A percentile compares a stretch with the other conserved stretches of the same genome.
Conservation (phyloP, 2,329 filamentous ascomycete species). For the Sclerotinia borealis region DNA sequence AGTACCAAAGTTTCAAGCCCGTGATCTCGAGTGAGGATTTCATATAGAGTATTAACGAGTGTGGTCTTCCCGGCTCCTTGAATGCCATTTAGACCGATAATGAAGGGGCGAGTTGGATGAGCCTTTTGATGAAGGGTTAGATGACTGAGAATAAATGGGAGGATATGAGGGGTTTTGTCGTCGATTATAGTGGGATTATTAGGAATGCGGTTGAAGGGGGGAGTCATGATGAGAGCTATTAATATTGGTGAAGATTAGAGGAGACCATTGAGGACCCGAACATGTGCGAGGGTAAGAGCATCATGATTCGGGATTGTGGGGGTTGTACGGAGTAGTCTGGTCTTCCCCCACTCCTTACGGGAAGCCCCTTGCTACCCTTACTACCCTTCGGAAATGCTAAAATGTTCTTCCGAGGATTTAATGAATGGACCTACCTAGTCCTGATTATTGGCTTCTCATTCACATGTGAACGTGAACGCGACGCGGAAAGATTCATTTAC, state of each 20-base stretch:
- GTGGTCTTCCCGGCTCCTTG: conserved; percentile 93
- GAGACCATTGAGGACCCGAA: not conserved
- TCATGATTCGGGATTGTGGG: not conserved
- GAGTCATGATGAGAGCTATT: not conserved
- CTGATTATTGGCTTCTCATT: too few species aligned
- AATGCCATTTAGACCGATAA: conserved; percentile 84
- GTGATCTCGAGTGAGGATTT: conserved; percentile 46
- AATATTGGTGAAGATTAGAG: not conserved
- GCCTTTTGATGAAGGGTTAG: conserved; percentile 44
- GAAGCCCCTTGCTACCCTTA: too few species aligned
- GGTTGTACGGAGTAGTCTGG: too few species aligned
- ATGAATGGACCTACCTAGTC: too few species aligned
- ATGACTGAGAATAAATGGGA: conserved; percentile 66
- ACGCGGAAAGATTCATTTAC: too few species aligned
- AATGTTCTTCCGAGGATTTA: not conserved
- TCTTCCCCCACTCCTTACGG: not conserved
- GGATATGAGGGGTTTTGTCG: conserved; percentile 72
- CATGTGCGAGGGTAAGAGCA: not conserved
- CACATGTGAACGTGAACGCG: too few species aligned
- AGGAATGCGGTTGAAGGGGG: not conserved
- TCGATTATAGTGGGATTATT: conserved; percentile 49
- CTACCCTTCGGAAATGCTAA: not conserved
- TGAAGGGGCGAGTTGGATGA: conserved; percentile 52
- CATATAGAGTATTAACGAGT: conserved; percentile 61
- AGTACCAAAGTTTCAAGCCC: conserved; percentile 50